Base-by-base conservation (phyloP, 441 rosid genomes). In the Populus trichocarpa region DNA sequence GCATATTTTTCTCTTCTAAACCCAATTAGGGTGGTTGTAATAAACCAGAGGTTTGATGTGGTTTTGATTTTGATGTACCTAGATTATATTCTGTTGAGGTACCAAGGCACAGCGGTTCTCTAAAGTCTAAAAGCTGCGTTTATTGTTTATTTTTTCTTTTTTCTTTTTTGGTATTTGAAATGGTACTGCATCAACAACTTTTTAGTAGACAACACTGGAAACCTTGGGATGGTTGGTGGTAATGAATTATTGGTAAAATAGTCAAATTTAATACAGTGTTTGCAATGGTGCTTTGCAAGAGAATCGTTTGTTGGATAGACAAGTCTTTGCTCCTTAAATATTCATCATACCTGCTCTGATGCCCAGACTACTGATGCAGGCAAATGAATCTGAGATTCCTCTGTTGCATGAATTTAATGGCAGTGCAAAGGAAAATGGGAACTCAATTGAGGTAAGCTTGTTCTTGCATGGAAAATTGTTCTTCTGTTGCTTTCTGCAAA, bases 311-410 rank as follows among this genome's bases (percentile, higher is more conserved):
- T 22, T 33, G 36, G 42, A 6, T 32, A 18, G 0, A 35, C 42
- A 32, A 33, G 23, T 36, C 14, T 28, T 22, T 35, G 42, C 71
- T 69, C 11, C 36, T 36, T 35, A n/a, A 69, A 16, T 33, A 63
- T 23, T 68, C 38, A 67, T 14, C 36, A 40, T 14, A 53, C 67
- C 40, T 20, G 50, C 33, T n/a, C 70, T 74, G 75, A 73, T 77
- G 73, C 35, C 73, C 77, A 32, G 40, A 68, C 71, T 32, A 67
- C 61, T 71, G 73, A 70, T 70, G 75, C 92, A 96, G 99, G 95
- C 91, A 82, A 96, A 96, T 93, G 99, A 96, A 80, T 85, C 93
- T 23, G 99, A 96, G 88, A 96, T 96, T 83, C 98, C 99, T 73
- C 79, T 94, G 78, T 75, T 93, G 84, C 89, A 94, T 79, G 97